phyloP scores from a whole-genome alignment of 768 basidiomycete genomes.

The Cystofilobasidium bisporidii region DNA sequence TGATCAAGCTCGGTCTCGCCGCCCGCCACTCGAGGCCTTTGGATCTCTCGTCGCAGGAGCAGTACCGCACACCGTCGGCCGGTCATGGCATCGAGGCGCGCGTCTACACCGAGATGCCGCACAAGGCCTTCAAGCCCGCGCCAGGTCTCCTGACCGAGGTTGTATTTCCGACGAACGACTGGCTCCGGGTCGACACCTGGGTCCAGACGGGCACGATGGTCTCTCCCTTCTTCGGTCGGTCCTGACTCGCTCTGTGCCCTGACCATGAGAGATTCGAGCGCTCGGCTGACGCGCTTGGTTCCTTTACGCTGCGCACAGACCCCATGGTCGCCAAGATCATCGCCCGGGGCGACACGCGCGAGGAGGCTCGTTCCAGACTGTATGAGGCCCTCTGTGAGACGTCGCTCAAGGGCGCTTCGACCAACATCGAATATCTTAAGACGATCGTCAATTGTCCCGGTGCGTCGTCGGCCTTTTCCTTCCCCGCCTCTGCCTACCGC shows the following conservation, averaged over 20 bases:
- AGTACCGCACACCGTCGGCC: constrained; percentile 16
- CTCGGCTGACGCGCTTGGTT: no score
- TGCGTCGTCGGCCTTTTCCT: constrained; percentile 37
- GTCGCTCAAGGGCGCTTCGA: constrained; percentile 52
- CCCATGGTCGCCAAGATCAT: constrained; percentile 52
- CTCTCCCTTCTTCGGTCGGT: constrained; percentile 44
- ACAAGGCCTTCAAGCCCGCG: constrained; percentile 50
- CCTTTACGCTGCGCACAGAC: no score
- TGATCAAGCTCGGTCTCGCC: constrained; percentile 50
- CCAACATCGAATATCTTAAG: constrained; percentile 51
- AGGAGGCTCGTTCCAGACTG: constrained; percentile 47
- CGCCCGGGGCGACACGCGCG: constrained; percentile 46
- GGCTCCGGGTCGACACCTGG: constrained; percentile 45
- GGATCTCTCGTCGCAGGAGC: constrained; percentile 18
- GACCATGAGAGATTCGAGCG: no score
- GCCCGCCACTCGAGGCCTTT: constrained; percentile 23
- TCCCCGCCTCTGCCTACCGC: constrained; percentile 35
- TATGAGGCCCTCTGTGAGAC: constrained; percentile 41
- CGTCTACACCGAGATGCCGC: constrained; percentile 57
- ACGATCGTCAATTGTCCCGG: constrained; percentile 43
- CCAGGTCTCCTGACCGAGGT: constrained; percentile 58
- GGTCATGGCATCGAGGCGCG: constrained; percentile 51
- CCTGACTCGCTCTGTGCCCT: no score
- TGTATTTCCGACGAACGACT: constrained; percentile 11
- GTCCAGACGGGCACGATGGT: constrained; percentile 44